These are phyloP conservation scores for Diaporthe australafricana DNA, from an alignment of 2,329 filamentous ascomycete genomes.

Conservation along the genomic window DNA sequence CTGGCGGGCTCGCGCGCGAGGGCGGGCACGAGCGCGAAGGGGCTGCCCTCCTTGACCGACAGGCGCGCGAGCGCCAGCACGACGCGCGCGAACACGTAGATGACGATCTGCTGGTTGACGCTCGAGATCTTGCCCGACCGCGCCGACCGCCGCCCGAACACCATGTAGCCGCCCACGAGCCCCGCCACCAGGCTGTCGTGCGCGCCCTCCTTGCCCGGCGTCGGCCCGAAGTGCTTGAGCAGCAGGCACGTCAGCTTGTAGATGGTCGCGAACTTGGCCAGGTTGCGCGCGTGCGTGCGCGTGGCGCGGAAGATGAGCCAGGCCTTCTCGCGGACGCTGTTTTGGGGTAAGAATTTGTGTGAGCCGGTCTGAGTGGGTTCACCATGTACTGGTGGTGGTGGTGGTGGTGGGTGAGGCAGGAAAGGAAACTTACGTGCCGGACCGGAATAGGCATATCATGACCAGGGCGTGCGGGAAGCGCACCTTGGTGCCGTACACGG, in stretches of 20 bases:
- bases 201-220: conserved; percentile 73
- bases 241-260: conserved; percentile 88
- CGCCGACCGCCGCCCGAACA: conserved; percentile 79
- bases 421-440: conserved; percentile 77
- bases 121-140: conserved; percentile 78
- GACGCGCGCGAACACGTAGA: conserved; percentile 96
- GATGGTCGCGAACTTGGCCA: conserved; percentile 89
- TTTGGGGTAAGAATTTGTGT: conserved; percentile 4
- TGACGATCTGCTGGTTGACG: conserved; percentile 96
- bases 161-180: conserved; percentile 88
- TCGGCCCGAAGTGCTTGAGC: conserved; percentile 72
- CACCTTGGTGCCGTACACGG: conserved; percentile 96
- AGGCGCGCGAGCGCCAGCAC: conserved; percentile 86
- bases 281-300: conserved; percentile 88
- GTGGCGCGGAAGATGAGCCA: conserved; percentile 86
- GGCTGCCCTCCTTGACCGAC: conserved; percentile 73
- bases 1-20: conserved; percentile 61
- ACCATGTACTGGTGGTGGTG: conserved; percentile 4
- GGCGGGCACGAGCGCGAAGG: conserved; percentile 57
- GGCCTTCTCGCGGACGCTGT: conserved; percentile 78
- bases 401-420: conserved; percentile 16
- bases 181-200: conserved; percentile 91
- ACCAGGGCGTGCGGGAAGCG: conserved; percentile 98
- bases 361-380: not conserved
- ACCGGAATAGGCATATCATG: conserved; percentile 97